These are phyloP conservation scores for Lentithecium fluviatile DNA, from an alignment of 495 filamentous ascomycete species.

Conservation along the genomic window DNA sequence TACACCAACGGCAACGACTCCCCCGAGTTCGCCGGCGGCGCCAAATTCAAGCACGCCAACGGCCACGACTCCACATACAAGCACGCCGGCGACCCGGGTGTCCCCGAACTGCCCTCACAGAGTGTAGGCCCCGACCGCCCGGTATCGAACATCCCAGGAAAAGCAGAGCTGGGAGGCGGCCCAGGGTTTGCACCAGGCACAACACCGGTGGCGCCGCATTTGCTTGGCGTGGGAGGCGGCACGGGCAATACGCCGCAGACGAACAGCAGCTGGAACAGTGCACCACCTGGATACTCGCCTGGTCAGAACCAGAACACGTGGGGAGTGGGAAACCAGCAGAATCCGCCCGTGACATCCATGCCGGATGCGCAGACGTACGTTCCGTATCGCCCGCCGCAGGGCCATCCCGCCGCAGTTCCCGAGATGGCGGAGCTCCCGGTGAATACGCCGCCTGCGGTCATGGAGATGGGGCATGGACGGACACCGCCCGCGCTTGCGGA, in stretches of 20 bases:
- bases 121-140: constrained; percentile 24
- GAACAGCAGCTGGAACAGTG: constrained; percentile 17
- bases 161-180: constrained; percentile 18
- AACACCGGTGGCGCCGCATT: constrained; percentile 10
- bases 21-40: constrained; percentile 24
- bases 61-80: neutral
- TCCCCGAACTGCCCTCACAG: constrained; percentile 19
- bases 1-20: constrained; percentile 1
- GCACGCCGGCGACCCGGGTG: neutral
- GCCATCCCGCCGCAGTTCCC: constrained; percentile 2
- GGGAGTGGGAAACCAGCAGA: neutral
- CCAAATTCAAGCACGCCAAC: constrained; percentile 6
- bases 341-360: neutral
- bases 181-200: constrained; percentile 6
- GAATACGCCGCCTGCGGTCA: too few species aligned
- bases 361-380: constrained; percentile 10
- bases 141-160: constrained; percentile 17
- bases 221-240: constrained; percentile 26
- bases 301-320: constrained; percentile 9
- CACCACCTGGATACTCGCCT: constrained; percentile 23
- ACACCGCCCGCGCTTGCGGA: too few species aligned
- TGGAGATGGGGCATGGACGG: too few species aligned
- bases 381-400: constrained; percentile 23
- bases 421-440: constrained; percentile 1
- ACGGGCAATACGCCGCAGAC: constrained; percentile 12